Conservation (phyloP, 2,329 filamentous ascomycete genomes). For the Alternaria ventricosa region DNA sequence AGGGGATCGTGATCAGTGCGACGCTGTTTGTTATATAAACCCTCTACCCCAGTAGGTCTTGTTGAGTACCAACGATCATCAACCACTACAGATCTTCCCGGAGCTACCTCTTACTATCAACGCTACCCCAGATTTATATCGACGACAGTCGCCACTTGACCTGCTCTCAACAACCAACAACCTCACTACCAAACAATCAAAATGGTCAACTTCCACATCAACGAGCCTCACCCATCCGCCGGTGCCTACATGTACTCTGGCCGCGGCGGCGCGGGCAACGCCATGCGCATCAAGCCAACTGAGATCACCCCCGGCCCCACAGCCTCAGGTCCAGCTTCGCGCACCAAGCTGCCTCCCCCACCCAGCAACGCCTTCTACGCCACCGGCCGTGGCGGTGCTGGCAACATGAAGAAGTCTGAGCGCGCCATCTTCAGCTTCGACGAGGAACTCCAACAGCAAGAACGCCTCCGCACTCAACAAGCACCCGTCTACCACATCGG, state of each 20-base stretch:
- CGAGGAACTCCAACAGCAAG: constrained; percentile 67
- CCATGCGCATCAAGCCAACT: constrained; percentile 61
- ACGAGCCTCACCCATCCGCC: constrained; percentile 68
- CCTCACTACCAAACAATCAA: constrained; percentile 29
- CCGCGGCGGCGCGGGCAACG: constrained; percentile 66
- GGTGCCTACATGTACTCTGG: constrained; percentile 60
- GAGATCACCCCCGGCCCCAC: constrained; percentile 58
- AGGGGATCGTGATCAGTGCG: constrained; percentile 11
- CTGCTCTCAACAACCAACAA: constrained; percentile 12
- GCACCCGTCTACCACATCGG: constrained; percentile 70
- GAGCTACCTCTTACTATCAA: background rate
- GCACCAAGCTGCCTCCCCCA: constrained; percentile 56
- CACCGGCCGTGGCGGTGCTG: constrained; percentile 70
- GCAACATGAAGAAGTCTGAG: constrained; percentile 64
- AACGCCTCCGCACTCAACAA: constrained; percentile 60
- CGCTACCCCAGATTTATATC: constrained; percentile 17
- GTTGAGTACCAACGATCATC: constrained; percentile 14
- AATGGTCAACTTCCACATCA: constrained; percentile 59
- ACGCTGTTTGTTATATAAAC: constrained; percentile 27
- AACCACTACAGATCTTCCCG: constrained; percentile 21
- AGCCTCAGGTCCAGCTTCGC: constrained; percentile 56
- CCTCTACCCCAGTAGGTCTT: constrained; percentile 8
- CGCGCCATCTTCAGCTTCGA: constrained; percentile 72
- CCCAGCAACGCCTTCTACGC: constrained; percentile 63
- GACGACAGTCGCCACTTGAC: constrained; percentile 19